These are phyloP conservation scores for Phytophthora multivora DNA, from an alignment of 352 stramenopile species.

Conservation along the genomic window DNA sequence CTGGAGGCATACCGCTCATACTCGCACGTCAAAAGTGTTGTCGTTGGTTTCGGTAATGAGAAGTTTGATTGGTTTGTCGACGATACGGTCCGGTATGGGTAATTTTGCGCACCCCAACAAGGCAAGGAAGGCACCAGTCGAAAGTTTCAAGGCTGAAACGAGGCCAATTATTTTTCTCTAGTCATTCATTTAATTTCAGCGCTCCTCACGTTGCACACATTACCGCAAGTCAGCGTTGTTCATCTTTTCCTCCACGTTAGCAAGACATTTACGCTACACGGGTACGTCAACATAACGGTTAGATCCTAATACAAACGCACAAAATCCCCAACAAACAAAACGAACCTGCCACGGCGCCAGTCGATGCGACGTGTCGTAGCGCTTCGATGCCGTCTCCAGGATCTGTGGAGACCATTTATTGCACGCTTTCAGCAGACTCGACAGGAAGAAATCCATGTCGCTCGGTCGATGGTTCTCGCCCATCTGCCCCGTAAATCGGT, in stretches of 20 bases:
- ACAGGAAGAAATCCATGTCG: constrained; percentile 63
- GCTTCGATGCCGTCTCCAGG: constrained; percentile 53
- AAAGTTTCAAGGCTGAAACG: background rate
- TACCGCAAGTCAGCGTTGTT: constrained; percentile 58
- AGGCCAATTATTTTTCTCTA: constrained; percentile 10
- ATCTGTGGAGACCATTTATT: constrained; percentile 60
- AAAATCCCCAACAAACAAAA: background rate
- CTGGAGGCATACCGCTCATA: constrained; percentile 69
- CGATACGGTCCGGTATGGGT: constrained; percentile 63
- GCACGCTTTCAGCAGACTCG: constrained; percentile 59
- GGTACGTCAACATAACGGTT: background rate
- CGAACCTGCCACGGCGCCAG: constrained; percentile 73
- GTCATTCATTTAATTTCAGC: constrained; percentile 10
- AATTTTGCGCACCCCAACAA: background rate
- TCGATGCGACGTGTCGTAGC: constrained; percentile 47
- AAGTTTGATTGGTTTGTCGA: constrained; percentile 84
- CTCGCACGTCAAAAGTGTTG: constrained; percentile 78
- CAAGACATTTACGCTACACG: constrained; percentile 56
- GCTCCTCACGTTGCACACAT: background rate
- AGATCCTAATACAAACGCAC: background rate
- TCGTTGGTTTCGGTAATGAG: constrained; percentile 62
- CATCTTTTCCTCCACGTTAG: constrained; percentile 59
- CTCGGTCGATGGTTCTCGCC: constrained; percentile 35
- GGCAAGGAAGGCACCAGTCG: background rate
- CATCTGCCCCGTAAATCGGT: constrained; percentile 43